Evolutionary conservation across 768 basidiomycete genomes (phyloP), one percentile per base, ranked within the genome.

Genomic region (Dacryopinax spathularia): DNA sequence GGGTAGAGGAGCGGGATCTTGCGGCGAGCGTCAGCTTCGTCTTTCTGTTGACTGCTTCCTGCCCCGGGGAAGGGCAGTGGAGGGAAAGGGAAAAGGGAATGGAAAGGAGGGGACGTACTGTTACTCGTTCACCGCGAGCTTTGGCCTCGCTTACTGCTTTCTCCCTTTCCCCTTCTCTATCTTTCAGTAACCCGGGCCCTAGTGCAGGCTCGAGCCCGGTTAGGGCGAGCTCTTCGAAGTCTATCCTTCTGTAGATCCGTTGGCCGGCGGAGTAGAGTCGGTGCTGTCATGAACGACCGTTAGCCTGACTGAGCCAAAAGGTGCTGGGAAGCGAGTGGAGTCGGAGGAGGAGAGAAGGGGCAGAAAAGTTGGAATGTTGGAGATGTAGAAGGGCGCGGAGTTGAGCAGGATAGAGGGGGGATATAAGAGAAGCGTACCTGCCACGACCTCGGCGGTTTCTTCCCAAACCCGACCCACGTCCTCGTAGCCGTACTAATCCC

Each of bases 221-320:
- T 68, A 91, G 76, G 7, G 84, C 84, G 34, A 86, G 77, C 72
- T 91, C 89, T 72, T 91, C 89, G 67, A 89, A 90, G 60, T 89
- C 89, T 65, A 89, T 77, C 22, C 81, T 77, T 72, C 89, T 86
- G 22, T 85, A 77, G 1, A 89, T 71, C 22, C 81, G 81, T 75
- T 89, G 85, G 27, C 89, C 89, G 36, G 79, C 74, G 66, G 80
- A 74, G 70, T 83, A 87, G 13, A 81, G 75, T 71, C 78, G 82
- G 29, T 81, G 72, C 88, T 90, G 66, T 1, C 63, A n/a, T n/a
- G n/a, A n/a, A 1, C n/a, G 35, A n/a, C 33, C 56, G 25, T 35
- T 64, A 16, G 25, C 37, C 13, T 56, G 29, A 18, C 34, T 20
- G 33, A 2, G 18, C 10, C 9, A n/a, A 62, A 62, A 18, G 16